Percentiles rank a stretch among this genome's conserved stretches.
These are phyloP conservation scores for Gnomoniopsis smithogilvyi DNA, from an alignment of 2,329 filamentous ascomycete species.

Conservation along the genomic window DNA sequence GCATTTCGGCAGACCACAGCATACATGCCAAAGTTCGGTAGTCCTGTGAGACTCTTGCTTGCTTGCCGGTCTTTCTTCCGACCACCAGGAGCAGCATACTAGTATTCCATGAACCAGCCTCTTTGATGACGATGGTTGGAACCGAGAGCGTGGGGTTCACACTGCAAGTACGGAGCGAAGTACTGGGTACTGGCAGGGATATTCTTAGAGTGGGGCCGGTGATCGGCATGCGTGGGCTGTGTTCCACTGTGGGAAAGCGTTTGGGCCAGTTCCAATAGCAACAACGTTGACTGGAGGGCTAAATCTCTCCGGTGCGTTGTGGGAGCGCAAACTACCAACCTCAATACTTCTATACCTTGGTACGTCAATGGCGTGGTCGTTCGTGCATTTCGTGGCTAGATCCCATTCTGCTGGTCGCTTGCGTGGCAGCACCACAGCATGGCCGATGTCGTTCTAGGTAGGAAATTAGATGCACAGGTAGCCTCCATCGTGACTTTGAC, in stretches of 20 bases:
- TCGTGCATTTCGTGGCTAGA: too few species aligned
- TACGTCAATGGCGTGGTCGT: background rate
- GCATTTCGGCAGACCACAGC: too few species aligned
- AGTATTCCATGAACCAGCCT: background rate
- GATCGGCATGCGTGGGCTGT: slow-evolving; percentile 12
- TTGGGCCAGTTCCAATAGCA: background rate
- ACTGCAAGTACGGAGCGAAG: slow-evolving; percentile 11
- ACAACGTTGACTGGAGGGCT: background rate
- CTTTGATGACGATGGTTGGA: background rate
- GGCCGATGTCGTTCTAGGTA: background rate
- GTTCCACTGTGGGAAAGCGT: too few species aligned
- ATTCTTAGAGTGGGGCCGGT: background rate
- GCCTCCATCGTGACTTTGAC: too few species aligned
- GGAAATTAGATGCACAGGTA: too few species aligned
- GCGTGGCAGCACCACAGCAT: background rate
- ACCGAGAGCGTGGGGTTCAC: slow-evolving; percentile 13
- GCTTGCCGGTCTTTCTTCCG: too few species aligned
- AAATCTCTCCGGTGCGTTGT: background rate
- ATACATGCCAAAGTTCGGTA: too few species aligned
- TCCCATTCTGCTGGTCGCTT: background rate
- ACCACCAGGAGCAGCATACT: background rate
- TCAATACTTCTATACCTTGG: background rate
- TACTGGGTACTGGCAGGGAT: slow-evolving; percentile 7
- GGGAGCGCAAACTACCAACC: background rate
- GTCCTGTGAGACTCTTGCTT: background rate